Conservation (phyloP, 495 filamentous ascomycete genomes). For the Aspergillus carlsbadensis region DNA sequence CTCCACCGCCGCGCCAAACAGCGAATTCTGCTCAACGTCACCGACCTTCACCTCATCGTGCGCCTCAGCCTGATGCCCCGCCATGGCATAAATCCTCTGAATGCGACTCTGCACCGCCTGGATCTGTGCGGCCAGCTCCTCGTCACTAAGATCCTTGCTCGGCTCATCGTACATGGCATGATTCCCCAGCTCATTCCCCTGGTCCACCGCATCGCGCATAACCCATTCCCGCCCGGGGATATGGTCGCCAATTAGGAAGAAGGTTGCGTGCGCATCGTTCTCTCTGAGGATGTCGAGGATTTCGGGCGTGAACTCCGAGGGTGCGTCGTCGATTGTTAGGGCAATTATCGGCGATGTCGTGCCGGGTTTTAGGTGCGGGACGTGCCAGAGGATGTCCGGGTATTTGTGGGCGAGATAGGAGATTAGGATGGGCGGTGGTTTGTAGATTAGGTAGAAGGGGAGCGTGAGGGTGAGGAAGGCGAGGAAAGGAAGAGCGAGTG, state of each 20-base stretch:
- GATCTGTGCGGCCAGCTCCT: constrained; percentile 39
- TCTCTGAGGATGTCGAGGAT: constrained; percentile 64
- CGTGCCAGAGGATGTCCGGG: constrained; percentile 74
- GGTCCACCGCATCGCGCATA: constrained; percentile 59
- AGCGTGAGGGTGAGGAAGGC: constrained; percentile 47
- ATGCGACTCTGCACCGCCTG: constrained; percentile 48
- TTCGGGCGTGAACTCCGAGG: constrained; percentile 66
- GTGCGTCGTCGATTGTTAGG: constrained; percentile 82
- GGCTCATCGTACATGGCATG: constrained; percentile 86
- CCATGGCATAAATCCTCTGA: constrained; percentile 13
- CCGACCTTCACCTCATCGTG: constrained; percentile 9
- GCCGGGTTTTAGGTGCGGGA: constrained; percentile 29
- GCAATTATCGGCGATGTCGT: constrained; percentile 52
- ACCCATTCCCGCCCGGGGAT: constrained; percentile 58
- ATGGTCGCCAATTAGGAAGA: constrained; percentile 79
- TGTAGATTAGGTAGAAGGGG: constrained; percentile 70
- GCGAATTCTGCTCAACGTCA: not conserved
- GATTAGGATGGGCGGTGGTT: constrained; percentile 67
- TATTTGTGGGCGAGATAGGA: constrained; percentile 64
- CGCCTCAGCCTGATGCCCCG: constrained; percentile 5
- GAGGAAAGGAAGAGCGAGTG: constrained; percentile 49
- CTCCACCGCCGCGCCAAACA: not conserved
- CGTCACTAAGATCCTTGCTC: constrained; percentile 44
- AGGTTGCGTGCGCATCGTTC: constrained; percentile 64
- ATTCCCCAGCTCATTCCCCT: constrained; percentile 73